Evolutionary conservation across 2,329 filamentous ascomycete species (phyloP).

Genomic region (Sporothrix globosa): DNA sequence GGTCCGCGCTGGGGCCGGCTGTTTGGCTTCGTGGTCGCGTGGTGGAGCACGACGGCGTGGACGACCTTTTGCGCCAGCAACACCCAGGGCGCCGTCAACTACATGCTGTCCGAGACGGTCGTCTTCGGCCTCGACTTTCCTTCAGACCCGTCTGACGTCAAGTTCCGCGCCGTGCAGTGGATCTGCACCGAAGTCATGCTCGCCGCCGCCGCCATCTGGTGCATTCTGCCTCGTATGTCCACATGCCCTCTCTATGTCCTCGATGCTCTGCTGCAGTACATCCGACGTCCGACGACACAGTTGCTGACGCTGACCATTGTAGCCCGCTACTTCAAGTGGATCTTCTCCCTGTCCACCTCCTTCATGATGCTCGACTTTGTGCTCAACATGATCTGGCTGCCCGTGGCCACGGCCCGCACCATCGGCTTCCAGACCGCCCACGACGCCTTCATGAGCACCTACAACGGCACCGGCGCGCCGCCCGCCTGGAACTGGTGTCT

Average conservation of each 20-base stretch:
- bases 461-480: constrained; percentile 34
- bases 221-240: constrained; percentile 31
- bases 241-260: too few relatives aligned
- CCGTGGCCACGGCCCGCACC: constrained; percentile 29
- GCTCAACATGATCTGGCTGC: constrained; percentile 35
- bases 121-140: constrained; percentile 33
- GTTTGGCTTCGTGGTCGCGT: constrained; percentile 46
- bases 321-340: constrained; percentile 31
- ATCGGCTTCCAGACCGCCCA: constrained; percentile 32
- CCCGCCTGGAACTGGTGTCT: constrained; percentile 35
- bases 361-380: constrained; percentile 33
- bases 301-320: too few relatives aligned
- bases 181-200: constrained; percentile 34
- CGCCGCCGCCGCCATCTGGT: constrained; percentile 30
- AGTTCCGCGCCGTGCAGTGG: constrained; percentile 34
- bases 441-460: constrained; percentile 34
- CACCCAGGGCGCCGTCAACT: constrained; percentile 33
- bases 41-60: constrained; percentile 35
- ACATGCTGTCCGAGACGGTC: constrained; percentile 31
- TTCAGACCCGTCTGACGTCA: constrained; percentile 25
- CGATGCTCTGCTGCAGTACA: too few relatives aligned
- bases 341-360: constrained; percentile 31
- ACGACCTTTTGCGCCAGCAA: constrained; percentile 35
- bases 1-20: constrained; percentile 58
- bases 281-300: too few relatives aligned